Conservation (phyloP, 306 rosid species). For the Vicia villosa region DNA sequence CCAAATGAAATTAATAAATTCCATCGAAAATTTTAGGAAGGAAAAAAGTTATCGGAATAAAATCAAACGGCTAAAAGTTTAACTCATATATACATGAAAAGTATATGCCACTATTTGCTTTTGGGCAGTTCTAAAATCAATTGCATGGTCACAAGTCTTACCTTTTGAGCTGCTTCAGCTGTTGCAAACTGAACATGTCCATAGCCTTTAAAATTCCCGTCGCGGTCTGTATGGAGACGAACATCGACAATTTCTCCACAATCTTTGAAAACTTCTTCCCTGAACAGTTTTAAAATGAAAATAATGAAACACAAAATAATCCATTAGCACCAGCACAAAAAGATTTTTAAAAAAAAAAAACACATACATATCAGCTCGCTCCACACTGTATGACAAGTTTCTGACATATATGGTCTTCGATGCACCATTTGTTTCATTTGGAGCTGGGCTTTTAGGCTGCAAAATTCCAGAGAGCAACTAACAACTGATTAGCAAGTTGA, state of each 20-base stretch:
- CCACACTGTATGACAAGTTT: conserved; percentile 58
- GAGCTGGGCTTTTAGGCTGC: conserved; percentile 63
- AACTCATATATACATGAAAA: neutral
- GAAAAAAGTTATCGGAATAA: neutral
- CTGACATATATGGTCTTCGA: conserved; percentile 65
- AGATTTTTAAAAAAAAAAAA: neutral
- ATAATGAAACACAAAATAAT: conserved; percentile 15
- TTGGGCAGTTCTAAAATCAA: conserved; percentile 8
- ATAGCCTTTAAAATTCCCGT: conserved; percentile 67
- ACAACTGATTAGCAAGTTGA: neutral
- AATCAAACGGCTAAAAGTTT: neutral
- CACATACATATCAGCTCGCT: conserved; percentile 70
- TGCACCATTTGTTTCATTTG: conserved; percentile 35
- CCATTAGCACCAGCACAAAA: neutral
- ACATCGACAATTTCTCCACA: conserved; percentile 68
- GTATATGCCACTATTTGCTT: conserved; percentile 11
- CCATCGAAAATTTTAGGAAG: neutral
- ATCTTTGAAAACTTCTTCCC: conserved; percentile 68
- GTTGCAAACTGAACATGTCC: conserved; percentile 81
- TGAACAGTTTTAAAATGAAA: conserved; percentile 35
- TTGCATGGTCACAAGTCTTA: conserved; percentile 34
- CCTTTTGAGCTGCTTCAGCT: conserved; percentile 61
- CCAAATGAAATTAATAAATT: neutral
- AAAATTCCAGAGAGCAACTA: conserved; percentile 19
- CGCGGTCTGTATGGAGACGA: conserved; percentile 50